Evolutionary conservation across 2,329 filamentous ascomycete species (phyloP), one percentile per base, ranked within the genome.

Genomic region (Neofusicoccum umdonicola): DNA sequence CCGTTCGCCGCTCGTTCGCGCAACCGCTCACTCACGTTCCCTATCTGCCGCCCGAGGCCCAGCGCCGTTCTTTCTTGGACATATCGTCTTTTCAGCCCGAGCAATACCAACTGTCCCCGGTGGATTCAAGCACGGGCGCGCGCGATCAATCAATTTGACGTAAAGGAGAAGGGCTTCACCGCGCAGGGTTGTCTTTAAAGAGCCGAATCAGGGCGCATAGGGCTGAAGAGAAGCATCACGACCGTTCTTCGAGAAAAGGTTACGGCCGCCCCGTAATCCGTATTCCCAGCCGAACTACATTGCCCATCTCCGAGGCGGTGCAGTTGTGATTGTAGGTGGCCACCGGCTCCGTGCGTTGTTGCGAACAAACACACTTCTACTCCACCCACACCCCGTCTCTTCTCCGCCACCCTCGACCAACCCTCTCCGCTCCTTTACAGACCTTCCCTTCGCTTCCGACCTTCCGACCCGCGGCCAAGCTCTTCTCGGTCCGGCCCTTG

Each of bases 41-140:
- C 62, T 64, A 41, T 56, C 37, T 22, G 12, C 19, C 51, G 19
- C 48, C 45, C 54, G 22, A 42, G 56, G 34, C 61, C 47, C 61
- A 44, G 48, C 37, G 50, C 50, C 39, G 34, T 54, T 56, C 48
- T 39, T 63, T 56, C 50, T 50, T 56, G 37, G 15, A 31, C 61
- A 39, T 39, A 62, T 31, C 27, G 27, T 41, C 54, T 44, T 17
- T 13, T 17, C 17, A 42, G 34, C 45, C 58, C 50, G 50, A 41
- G 39, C 19, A 42, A 63, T 51, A 51, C 35, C 48, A 34, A 35
- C 37, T 54, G 62, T 63, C 62, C 62, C 50, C 50, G 62, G 62
- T 48, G 62, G 62, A 64, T 50, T 41, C 48, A 37, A 63, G 61
- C 61, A 63, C 61, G 61, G 61, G 48, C 61, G 56, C 31, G 31